Evolutionary conservation across 1,284 basidiomycete species (phyloP), one percentile per base, ranked within the genome.

Genomic region (Cerrena zonata): DNA sequence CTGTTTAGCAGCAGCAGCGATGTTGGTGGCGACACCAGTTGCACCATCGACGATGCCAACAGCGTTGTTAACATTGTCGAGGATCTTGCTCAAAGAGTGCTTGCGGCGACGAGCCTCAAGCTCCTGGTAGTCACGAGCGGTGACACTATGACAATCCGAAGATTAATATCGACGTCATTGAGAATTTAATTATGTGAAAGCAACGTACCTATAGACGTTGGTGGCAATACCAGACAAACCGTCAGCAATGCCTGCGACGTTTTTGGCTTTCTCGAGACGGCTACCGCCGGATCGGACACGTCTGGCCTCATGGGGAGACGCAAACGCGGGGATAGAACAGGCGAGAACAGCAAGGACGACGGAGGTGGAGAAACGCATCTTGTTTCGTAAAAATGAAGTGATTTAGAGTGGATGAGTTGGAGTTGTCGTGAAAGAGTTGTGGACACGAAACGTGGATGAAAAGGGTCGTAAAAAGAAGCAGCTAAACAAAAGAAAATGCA

Each of bases 341-440:
- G 47, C 38, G 22, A 26, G 22, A 38, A 48, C 37, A n/a, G 38
- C 47, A n/a, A 48, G 30, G 27, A 48, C 37, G 13, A 48, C 37
- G 15, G 47, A 37, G 15, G 38, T 41, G 22, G 47, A 48, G 47
- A 48, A 48, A 41, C 37, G 47, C 47, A 48, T 48, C 12, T 36
- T 40, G 47, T 40, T 11, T 38, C 19, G 26, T 38, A 22, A 23
- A 41, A 37, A 47, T 45, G 34, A 41, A 48, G 22, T 3, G 45
- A 22, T 36, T n/a, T 5, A 37, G 18, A 47, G 26, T n/a, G 30
- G 15, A 34, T 7, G 15, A 34, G 15, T 34, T 34, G 15, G 30
- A 34, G 30, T 34, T 19, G 47, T 48, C 37, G 47, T 48, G 34
- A 47, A 21, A 34, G 13, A 19, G 38, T 48, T 25, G 36, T 39